Evolutionary conservation across 371 early-diverging fungal genomes (phyloP).

Genomic region (Mortierella sp.): DNA sequence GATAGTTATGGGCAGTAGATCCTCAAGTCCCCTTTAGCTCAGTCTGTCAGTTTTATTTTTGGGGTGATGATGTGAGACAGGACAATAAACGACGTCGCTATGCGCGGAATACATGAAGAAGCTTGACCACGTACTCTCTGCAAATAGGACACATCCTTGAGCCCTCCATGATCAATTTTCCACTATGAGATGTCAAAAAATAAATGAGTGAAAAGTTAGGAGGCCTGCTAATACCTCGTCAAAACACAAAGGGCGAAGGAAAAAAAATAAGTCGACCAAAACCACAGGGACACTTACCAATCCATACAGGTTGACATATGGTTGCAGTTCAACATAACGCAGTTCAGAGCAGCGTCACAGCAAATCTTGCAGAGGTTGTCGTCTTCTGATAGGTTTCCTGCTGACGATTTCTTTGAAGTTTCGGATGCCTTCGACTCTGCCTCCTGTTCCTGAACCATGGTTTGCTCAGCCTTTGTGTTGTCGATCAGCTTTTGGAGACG

Average conservation of each 20-base stretch:
- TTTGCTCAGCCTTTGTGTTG: constrained; percentile 45
- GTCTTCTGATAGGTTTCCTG: constrained; percentile 21
- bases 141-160: constrained; percentile 57
- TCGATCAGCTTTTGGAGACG: constrained; percentile 48
- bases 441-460: constrained; percentile 44
- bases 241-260: not conserved
- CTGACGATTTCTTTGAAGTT: constrained; percentile 17
- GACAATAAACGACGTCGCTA: no score
- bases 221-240: not conserved
- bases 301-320: constrained; percentile 58
- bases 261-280: not conserved
- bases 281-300: constrained; percentile 47
- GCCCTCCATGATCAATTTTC: constrained; percentile 54
- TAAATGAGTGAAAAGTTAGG: not conserved
- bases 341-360: constrained; percentile 54
- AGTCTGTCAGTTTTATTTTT: no score
- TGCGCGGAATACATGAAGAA: constrained; percentile 52
- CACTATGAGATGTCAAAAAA: constrained; percentile 19
- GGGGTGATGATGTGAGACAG: no score
- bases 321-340: constrained; percentile 57
- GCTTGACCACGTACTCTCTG: constrained; percentile 44
- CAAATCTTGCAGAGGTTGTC: constrained; percentile 58
- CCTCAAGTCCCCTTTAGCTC: no score
- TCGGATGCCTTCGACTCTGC: constrained; percentile 19
- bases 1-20: no score